Base-by-base conservation (phyloP, 768 basidiomycete species). In the Mycena crocata region DNA sequence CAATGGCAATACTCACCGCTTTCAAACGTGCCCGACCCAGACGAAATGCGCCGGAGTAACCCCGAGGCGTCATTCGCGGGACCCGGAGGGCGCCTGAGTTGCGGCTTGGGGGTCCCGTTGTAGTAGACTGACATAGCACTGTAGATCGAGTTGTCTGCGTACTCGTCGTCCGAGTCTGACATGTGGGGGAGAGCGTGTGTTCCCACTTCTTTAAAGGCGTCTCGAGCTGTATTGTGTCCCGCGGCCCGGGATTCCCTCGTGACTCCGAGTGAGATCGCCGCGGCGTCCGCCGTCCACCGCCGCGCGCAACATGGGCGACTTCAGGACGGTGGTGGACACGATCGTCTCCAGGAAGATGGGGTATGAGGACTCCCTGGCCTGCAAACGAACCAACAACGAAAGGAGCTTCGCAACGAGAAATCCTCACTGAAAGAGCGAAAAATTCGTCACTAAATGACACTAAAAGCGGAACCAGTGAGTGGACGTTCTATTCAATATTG, bases 111-210 rank as follows among this genome's bases (percentile, higher is more conserved):
- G 37, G 37, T 9, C 37, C 37, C 37, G 10, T 37, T 37, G 37
- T 37, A 37, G 37, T 37, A 37, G 37, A 37, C 37, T 45, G 44
- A 45, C 44, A 12, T n/a, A n/a, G 8, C 44, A 45, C 21, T 10
- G 44, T 45, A 45, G 12, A 45, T 45, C 44, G 44, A 45, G 44
- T 45, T 45, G 44, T 45, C 44, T 45, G 44, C 44, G 44, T 45
- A 37, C 37, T 37, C 37, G 9, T 37, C 37, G 37, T 37, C 37
- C 44, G 44, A 45, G 44, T 45, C 44, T 45, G 44, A 45, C 44
- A 45, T 13, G 44, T 45, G 44, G 44, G 44, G 44, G 21, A 45
- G 44, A 45, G n/a, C n/a, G 44, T 45, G 44, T 45, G 44, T 45
- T 45, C 44, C 44, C 44, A 45, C 44, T 45, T 45, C 44, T 45